Evolutionary conservation across 2,329 filamentous ascomycete species (phyloP), one percentile per base, ranked within the genome.

Genomic region (Scedosporium minutisporum): DNA sequence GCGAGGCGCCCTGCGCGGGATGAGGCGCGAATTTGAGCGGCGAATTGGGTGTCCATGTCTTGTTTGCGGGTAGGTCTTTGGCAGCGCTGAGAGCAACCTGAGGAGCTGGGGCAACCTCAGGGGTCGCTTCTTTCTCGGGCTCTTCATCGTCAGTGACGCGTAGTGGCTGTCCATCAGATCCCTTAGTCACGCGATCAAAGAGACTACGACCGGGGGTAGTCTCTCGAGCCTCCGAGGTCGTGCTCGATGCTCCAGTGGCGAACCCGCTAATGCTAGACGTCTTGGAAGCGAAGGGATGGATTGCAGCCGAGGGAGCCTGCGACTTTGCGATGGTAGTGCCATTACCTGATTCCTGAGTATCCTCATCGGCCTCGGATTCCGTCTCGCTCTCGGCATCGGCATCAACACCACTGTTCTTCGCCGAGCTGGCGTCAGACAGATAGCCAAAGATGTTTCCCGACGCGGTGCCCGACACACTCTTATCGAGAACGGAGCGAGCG

Each of bases 371-470:
- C 33, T 80, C 78, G 2, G 76, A 76, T 21, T 77, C 78, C 18
- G 76, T 72, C 63, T 79, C 77, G 65, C 74, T 77, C 65, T 82
- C 78, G 6, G 71, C 74, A 60, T 80, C 80, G 18, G 77, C 77
- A 16, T 81, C 79, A 10, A 75, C 72, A 1, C 79, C 79, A 65
- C 82, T 85, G 60, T 79, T 82, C 70, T 82, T 82, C 48, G 78
- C 75, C 14, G 81, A 82, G 66, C 81, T 83, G 38, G 74, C 76
- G 67, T 84, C 82, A 1, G 83, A 86, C 6, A 87, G 76, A 66
- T 86, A 82, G 25, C 79, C 80, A 68, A 87, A 87, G 59, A 86
- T 85, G 68, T 87, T 86, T 57, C 72, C 67, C 51, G 71, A 68
- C 16, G 66, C 70, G 25, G 70, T 65, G 7, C 74, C 68, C 12